Conservation (phyloP, 1,284 basidiomycete genomes). For the Peniophora sp. region DNA sequence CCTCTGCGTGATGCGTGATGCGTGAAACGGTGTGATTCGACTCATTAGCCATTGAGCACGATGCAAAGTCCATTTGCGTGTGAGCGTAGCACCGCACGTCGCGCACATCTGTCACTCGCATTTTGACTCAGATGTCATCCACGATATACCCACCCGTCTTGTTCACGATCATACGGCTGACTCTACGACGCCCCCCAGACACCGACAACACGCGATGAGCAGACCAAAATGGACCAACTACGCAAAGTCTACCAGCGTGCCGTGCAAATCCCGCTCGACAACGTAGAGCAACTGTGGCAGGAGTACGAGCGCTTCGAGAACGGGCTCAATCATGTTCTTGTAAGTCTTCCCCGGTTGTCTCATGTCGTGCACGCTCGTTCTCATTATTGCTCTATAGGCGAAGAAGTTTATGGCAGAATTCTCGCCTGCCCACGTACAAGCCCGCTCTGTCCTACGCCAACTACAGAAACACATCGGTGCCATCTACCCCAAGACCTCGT, state of each 20-base stretch:
- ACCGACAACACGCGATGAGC: conserved; percentile 86
- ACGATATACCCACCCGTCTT: too few species aligned
- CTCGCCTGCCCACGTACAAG: conserved; percentile 89
- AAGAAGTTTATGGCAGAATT: conserved; percentile 90
- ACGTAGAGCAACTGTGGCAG: conserved; percentile 91
- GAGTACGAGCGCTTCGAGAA: conserved; percentile 94
- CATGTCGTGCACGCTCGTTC: background rate
- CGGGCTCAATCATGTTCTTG: conserved; percentile 83
- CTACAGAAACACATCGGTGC: conserved; percentile 66
- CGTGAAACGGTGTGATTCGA: background rate
- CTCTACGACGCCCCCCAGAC: conserved; percentile 29
- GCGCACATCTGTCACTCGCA: conserved; percentile 1
- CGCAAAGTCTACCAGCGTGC: conserved; percentile 92
- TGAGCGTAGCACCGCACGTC: conserved; percentile 1
- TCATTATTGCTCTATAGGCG: conserved; percentile 37
- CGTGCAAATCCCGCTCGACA: conserved; percentile 89
- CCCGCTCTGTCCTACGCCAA: conserved; percentile 82
- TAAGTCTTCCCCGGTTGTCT: conserved; percentile 15
- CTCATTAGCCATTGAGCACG: conserved; percentile 4
- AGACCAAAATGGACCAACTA: conserved; percentile 91
- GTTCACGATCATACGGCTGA: too few species aligned
- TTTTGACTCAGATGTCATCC: conserved; percentile 3
- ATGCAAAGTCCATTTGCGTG: conserved; percentile 2
- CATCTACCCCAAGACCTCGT: conserved; percentile 38
- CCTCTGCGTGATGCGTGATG: conserved; percentile 10